phyloP scores from a whole-genome alignment of 257 asterid species.

The Solanum bulbocastanum region DNA sequence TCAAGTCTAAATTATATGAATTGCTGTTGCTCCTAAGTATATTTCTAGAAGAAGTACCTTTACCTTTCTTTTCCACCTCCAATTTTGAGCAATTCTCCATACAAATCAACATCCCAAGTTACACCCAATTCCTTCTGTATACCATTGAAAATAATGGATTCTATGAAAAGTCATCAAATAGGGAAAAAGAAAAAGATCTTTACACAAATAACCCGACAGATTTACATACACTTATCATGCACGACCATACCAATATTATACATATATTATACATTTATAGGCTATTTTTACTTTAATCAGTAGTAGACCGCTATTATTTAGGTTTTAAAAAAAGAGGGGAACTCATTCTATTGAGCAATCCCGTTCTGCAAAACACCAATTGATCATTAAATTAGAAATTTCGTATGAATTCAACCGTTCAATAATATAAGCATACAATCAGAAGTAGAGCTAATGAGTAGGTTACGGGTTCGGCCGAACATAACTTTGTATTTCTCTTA shows the following conservation, averaged over 20 bases:
- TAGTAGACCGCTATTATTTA: not conserved
- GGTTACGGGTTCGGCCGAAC: not conserved
- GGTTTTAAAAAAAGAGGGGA: not conserved
- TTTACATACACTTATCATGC: too few relatives aligned
- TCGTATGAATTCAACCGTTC: not conserved
- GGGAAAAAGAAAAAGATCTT: not conserved
- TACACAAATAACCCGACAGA: too few relatives aligned
- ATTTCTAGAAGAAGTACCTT: not conserved
- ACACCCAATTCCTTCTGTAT: constrained; percentile 82
- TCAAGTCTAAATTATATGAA: not conserved
- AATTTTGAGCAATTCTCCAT: constrained; percentile 87
- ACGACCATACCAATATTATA: too few relatives aligned
- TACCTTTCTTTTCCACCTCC: constrained; percentile 99
- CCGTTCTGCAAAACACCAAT: not conserved
- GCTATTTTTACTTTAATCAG: not conserved
- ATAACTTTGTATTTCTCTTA: not conserved
- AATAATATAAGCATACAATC: not conserved
- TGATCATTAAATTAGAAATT: not conserved
- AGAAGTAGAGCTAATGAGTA: not conserved
- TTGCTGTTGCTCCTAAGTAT: not conserved
- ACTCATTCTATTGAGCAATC: not conserved
- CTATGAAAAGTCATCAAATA: not conserved
- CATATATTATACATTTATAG: too few relatives aligned
- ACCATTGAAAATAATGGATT: not conserved
- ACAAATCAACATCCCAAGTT: constrained; percentile 89